Conservation (phyloP, 192 early-diverging fungal genomes). For the Backusella mclennaniae region DNA sequence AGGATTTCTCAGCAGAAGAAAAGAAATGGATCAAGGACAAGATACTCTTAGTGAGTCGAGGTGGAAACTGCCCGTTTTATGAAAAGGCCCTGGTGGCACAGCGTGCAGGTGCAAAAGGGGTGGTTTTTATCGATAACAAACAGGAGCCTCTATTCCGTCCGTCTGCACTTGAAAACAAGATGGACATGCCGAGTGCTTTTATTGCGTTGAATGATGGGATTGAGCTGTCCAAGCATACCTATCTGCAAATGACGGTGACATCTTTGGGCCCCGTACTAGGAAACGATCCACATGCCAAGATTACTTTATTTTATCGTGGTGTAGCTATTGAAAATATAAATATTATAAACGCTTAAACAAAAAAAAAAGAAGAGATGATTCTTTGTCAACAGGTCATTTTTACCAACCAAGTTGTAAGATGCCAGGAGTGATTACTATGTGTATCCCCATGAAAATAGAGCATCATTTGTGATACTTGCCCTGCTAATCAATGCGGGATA, state of each 20-base stretch:
- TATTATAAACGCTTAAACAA: neutral
- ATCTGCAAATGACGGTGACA: neutral
- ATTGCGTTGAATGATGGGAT: neutral
- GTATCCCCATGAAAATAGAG: no score
- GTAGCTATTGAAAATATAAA: neutral
- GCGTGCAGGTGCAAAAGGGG: conserved; percentile 37
- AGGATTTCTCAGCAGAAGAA: conserved; percentile 28
- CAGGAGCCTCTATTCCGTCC: neutral
- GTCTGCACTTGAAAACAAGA: neutral
- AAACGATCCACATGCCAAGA: neutral
- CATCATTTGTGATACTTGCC: no score
- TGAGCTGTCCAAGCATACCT: neutral
- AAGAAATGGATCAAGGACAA: conserved; percentile 21
- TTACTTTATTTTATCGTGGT: neutral
- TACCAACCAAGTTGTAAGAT: no score
- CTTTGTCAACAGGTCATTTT: no score
- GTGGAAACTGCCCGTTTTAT: conserved; percentile 40
- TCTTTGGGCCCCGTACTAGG: neutral
- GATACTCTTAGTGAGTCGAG: conserved; percentile 41
- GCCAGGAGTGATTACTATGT: no score
- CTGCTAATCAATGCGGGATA: no score
- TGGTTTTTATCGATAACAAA: conserved; percentile 42
- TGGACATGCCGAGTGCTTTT: neutral
- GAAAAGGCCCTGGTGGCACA: conserved; percentile 46
- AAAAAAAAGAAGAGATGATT: neutral